These are phyloP conservation scores for Pistacia integerrima DNA, from an alignment of 345 rosid genomes.

Conservation along the genomic window DNA sequence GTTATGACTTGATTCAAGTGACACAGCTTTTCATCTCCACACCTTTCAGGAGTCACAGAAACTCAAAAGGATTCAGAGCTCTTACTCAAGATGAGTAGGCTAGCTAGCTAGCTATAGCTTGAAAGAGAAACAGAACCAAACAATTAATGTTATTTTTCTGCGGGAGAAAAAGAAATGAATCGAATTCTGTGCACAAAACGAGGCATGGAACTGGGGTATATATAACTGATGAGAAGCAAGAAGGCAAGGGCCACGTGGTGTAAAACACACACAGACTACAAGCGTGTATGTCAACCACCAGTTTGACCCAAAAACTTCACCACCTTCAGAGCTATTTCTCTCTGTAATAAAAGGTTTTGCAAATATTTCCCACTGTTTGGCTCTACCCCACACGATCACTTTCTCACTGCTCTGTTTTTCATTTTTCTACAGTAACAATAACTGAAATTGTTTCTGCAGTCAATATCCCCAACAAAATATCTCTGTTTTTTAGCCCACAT, in stretches of 20 bases:
- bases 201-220: background rate
- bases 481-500: background rate
- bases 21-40: background rate
- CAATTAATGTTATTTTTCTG: background rate
- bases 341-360: background rate
- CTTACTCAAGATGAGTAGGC: background rate
- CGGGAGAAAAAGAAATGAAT: background rate
- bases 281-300: background rate
- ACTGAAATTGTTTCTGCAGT: background rate
- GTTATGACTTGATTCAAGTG: background rate
- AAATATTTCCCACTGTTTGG: background rate
- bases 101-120: no score
- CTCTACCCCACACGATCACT: slow-evolving; percentile 8
- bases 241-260: background rate
- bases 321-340: background rate
- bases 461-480: background rate
- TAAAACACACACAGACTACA: background rate
- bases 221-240: background rate
- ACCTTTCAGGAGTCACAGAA: slow-evolving; percentile 15
- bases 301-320: background rate
- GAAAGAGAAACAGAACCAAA: no score
- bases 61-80: slow-evolving; percentile 11
- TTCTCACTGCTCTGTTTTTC: background rate
- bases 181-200: background rate
- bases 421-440: background rate